phyloP scores from a whole-genome alignment of 805 yeast genomes.

The Sungouiella blattae region DNA sequence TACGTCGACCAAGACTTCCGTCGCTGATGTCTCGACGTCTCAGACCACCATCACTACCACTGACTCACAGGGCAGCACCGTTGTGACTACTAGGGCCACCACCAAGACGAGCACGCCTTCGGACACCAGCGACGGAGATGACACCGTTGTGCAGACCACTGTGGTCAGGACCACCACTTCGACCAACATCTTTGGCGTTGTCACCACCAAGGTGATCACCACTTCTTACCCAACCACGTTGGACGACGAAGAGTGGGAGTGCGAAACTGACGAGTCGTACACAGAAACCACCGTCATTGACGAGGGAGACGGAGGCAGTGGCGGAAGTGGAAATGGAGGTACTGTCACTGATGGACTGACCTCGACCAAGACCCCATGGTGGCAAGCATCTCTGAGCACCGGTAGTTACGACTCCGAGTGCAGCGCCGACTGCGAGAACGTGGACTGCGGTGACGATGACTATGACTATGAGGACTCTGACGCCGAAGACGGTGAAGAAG shows the following conservation, averaged over 20 bases:
- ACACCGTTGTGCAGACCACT: conserved; percentile 3
- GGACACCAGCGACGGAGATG: background rate
- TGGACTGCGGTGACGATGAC: conserved; percentile 16
- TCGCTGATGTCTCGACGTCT: background rate
- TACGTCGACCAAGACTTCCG: no score
- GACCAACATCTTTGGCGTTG: conserved; percentile 9
- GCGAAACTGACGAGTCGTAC: conserved; percentile 10
- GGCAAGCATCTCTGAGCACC: conserved; percentile 8
- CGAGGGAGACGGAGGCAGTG: conserved; percentile 3
- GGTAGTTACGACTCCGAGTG: conserved; percentile 13
- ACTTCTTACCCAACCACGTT: conserved; percentile 10
- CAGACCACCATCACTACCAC: background rate
- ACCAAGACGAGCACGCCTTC: conserved; percentile 1
- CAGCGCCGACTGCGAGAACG: conserved; percentile 13
- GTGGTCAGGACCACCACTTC: conserved; percentile 8
- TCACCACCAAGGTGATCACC: conserved; percentile 10
- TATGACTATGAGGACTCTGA: conserved; percentile 16
- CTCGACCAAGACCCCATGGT: conserved; percentile 11
- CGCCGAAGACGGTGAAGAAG: conserved; percentile 12
- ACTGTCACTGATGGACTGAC: conserved; percentile 3
- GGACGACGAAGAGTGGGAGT: conserved; percentile 8
- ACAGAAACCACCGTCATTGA: conserved; percentile 4
- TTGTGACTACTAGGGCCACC: conserved; percentile 1
- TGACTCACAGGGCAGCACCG: background rate
- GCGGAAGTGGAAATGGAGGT: conserved; percentile 2